A percentile compares a stretch with the other conserved stretches of the same genome.
Evolutionary conservation across 202 grass and related monocot species (phyloP).

Genomic region (Tripidium arundinaceum): DNA sequence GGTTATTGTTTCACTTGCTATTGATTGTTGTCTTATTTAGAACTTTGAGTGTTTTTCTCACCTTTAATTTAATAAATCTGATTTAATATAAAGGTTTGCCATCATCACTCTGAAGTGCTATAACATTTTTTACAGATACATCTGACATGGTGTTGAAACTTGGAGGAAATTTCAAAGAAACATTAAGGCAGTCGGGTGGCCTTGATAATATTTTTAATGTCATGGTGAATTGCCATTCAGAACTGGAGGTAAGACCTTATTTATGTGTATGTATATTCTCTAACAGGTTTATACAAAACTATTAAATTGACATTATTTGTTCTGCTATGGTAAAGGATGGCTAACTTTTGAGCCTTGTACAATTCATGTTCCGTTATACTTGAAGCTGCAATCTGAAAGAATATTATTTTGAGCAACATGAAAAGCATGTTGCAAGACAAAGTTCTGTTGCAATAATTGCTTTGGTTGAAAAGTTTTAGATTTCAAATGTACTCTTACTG

Average conservation of each 20-base stretch:
- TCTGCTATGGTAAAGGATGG: background rate
- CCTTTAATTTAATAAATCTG: background rate
- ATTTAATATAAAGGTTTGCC: background rate
- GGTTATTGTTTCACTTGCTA: slow-evolving; percentile 10
- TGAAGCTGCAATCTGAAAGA: background rate
- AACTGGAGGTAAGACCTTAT: slow-evolving; percentile 58
- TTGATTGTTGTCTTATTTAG: slow-evolving; percentile 23
- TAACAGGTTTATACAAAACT: background rate
- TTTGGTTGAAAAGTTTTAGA: background rate
- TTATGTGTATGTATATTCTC: slow-evolving; percentile 10
- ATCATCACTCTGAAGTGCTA: slow-evolving; percentile 13
- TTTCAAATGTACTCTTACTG: slow-evolving; percentile 1
- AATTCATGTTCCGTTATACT: background rate
- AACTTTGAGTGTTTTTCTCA: background rate
- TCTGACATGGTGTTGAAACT: slow-evolving; percentile 64
- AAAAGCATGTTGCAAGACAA: background rate
- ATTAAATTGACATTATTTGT: background rate
- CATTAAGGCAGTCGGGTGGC: slow-evolving; percentile 76
- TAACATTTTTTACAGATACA: slow-evolving; percentile 49
- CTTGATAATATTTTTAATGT: slow-evolving; percentile 91
- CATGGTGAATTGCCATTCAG: slow-evolving; percentile 69
- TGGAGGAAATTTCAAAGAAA: slow-evolving; percentile 92
- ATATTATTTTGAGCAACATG: background rate
- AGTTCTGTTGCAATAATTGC: background rate
- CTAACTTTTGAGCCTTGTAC: slow-evolving; percentile 8